phyloP scores from a whole-genome alignment of 495 filamentous ascomycete species.

The Talaromyces stipitatus region DNA sequence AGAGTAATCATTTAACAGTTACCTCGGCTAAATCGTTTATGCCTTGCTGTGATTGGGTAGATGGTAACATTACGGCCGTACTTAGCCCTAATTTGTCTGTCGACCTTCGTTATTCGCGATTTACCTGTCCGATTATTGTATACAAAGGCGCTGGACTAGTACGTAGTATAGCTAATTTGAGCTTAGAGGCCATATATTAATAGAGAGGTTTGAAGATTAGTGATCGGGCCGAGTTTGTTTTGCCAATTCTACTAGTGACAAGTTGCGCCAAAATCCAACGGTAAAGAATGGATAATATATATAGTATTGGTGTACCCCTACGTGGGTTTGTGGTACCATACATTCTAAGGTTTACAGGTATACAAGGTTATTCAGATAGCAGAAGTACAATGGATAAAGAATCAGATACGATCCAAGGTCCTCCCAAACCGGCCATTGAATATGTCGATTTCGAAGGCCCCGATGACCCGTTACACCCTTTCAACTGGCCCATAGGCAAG shows the following conservation, averaged over 20 bases:
- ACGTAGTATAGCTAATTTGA: too few relatives aligned
- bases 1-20: background rate
- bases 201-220: background rate
- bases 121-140: too few relatives aligned
- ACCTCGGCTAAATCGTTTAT: background rate
- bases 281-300: background rate
- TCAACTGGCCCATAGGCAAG: slow-evolving; percentile 10
- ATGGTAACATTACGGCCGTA: background rate
- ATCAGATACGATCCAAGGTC: background rate
- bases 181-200: background rate
- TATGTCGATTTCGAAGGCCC: slow-evolving; percentile 13
- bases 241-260: too few relatives aligned
- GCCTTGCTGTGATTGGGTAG: background rate
- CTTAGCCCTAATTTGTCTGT: background rate
- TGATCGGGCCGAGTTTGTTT: background rate
- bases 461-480: slow-evolving; percentile 11
- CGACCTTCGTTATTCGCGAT: too few relatives aligned
- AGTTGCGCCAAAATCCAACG: background rate
- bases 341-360: background rate
- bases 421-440: background rate
- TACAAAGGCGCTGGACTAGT: too few relatives aligned
- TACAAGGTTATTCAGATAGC: background rate
- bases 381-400: background rate
- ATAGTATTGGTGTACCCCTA: background rate
- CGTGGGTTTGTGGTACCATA: background rate